Conservation (phyloP, 116 monocot species). For the Iris pallida region DNA sequence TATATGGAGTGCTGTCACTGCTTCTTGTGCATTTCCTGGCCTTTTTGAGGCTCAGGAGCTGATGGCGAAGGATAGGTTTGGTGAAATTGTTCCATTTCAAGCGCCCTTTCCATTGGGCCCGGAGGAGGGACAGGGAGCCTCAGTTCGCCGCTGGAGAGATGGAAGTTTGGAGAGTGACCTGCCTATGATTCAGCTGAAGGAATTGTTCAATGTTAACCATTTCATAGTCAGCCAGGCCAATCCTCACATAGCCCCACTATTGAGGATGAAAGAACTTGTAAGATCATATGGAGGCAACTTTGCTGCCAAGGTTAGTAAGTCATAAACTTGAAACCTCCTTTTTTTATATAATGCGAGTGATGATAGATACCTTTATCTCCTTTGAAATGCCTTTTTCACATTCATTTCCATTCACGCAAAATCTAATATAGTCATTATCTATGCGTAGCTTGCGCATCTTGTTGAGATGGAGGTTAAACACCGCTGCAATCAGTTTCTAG, state of each 20-base stretch:
- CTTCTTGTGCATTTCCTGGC: conserved; percentile 88
- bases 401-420: neutral
- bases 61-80: conserved; percentile 82
- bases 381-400: neutral
- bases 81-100: conserved; percentile 68
- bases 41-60: conserved; percentile 90
- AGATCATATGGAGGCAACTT: conserved; percentile 68
- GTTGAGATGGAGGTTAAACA: conserved; percentile 94
- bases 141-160: conserved; percentile 75
- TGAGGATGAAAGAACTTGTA: conserved; percentile 85
- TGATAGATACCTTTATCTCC: neutral
- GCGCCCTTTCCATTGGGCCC: conserved; percentile 47
- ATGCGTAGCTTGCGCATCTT: conserved; percentile 70
- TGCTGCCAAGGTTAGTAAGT: conserved; percentile 66
- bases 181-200: conserved; percentile 88
- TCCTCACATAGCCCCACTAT: conserved; percentile 76
- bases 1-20: conserved; percentile 85
- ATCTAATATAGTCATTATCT: neutral
- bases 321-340: neutral
- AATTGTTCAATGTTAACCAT: conserved; percentile 92
- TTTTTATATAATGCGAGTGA: neutral
- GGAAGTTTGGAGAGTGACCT: conserved; percentile 92
- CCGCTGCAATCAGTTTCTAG: conserved; percentile 79
- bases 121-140: conserved; percentile 23
- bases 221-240: conserved; percentile 97